Percentiles rank a stretch among this genome's conserved stretches.
phyloP scores from a whole-genome alignment of 1,284 basidiomycete genomes.

The Fomes fomentarius region DNA sequence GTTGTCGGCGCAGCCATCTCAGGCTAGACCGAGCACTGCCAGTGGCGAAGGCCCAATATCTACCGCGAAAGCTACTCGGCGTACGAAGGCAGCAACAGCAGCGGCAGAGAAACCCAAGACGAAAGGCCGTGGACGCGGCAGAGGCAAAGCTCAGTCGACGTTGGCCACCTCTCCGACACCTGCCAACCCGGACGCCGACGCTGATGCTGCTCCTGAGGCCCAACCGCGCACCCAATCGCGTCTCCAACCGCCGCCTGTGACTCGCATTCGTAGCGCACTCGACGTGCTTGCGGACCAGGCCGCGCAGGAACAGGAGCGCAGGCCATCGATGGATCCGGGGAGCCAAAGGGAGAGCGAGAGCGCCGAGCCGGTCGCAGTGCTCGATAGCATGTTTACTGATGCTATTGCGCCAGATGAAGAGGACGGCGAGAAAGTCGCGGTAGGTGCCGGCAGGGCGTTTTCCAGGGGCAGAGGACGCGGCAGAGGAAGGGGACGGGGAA shows the following conservation, averaged over 20 bases:
- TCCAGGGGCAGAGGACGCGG: constrained; percentile 9
- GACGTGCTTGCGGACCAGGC: constrained; percentile 77
- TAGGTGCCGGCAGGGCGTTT: background rate
- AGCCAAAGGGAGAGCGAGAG: constrained; percentile 8
- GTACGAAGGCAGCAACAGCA: background rate
- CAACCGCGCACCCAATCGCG: background rate
- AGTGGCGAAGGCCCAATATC: background rate
- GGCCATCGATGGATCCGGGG: constrained; percentile 22
- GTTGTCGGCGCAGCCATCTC: background rate
- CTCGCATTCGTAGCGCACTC: constrained; percentile 44
- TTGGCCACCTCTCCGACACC: too few relatives aligned
- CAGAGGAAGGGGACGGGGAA: constrained; percentile 2
- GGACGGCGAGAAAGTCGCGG: background rate
- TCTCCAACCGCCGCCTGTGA: constrained; percentile 14
- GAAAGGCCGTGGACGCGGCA: background rate
- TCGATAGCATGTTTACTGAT: too few relatives aligned
- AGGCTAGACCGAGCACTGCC: background rate
- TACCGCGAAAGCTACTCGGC: background rate
- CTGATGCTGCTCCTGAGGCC: background rate
- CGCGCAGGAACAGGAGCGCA: constrained; percentile 40
- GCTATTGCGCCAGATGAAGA: background rate
- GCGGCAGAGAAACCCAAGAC: background rate
- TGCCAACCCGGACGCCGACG: background rate
- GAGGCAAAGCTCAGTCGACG: background rate
- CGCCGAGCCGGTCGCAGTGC: background rate